phyloP scores from a whole-genome alignment of 192 early-diverging fungal species.

The Gonapodya prolifera region DNA sequence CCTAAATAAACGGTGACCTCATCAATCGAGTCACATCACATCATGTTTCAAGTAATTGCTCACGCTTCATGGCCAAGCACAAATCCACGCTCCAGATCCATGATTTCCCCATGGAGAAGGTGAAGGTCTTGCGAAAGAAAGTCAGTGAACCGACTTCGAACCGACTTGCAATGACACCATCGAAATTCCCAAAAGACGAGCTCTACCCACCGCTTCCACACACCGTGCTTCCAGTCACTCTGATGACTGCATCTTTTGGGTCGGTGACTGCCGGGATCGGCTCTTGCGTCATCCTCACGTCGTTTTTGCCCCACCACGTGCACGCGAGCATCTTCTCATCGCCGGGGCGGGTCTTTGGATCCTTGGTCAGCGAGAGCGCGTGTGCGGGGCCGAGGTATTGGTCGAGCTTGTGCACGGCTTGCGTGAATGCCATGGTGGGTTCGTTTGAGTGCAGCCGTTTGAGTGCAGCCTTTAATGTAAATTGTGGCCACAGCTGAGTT shows the following conservation, averaged over 20 bases:
- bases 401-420: not conserved
- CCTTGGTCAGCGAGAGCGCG: not conserved
- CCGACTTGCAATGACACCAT: not conserved
- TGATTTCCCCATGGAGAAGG: slow-evolving; percentile 30
- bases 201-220: slow-evolving; percentile 30
- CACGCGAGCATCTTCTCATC: not conserved
- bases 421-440: not conserved
- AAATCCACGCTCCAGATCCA: slow-evolving; percentile 25
- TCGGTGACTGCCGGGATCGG: slow-evolving; percentile 31
- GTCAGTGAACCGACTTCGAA: not conserved
- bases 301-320: not conserved
- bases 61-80: slow-evolving; percentile 35
- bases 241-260: slow-evolving; percentile 23
- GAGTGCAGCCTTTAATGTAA: too few relatives aligned
- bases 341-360: not conserved
- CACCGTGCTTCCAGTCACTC: slow-evolving; percentile 24
- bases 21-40: not conserved
- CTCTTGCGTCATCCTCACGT: not conserved
- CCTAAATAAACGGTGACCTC: not conserved
- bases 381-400: not conserved
- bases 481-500: too few relatives aligned
- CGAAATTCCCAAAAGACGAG: too few relatives aligned
- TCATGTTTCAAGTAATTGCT: not conserved
- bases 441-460: too few relatives aligned
- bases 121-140: slow-evolving; percentile 19